Evolutionary conservation across 805 yeast species (phyloP), one percentile per base, ranked within the genome.

Genomic region (Isabelozyma pseudorhagii): DNA sequence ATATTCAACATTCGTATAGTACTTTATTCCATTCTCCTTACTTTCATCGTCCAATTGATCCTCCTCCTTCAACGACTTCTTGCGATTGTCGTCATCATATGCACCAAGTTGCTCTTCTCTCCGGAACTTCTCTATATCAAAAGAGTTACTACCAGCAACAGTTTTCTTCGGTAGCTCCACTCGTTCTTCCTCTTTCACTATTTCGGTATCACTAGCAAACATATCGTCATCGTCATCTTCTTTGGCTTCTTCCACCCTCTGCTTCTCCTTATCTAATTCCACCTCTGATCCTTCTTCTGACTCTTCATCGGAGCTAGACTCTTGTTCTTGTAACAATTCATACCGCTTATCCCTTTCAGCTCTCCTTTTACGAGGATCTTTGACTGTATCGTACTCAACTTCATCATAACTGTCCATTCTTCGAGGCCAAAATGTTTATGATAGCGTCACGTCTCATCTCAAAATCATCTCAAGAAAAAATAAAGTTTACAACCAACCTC

Each of bases 161-260:
- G 11, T 8, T 31, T 31, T 50, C 50, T 17, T 51, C 60, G 18
- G 55, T 56, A 50, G 61, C 64, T 28, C 67, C 42, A 48, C 25
- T 21, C 18, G 46, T 38, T 51, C 41, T 42, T 50, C 49, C 13
- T 29, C 44, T 31, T 46, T 36, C 15, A 31, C 54, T 54, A 15
- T 49, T 27, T 62, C 61, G 14, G 53, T 54, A 41, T 64, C 69
- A 50, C 69, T 64, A 2, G 75, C 78, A 59, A 69, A 72, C 75
- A 77, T 77, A 56, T 77, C 80, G 38, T 42, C 42, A 8, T 52
- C 51, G 15, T 47, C 46, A 5, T 42, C 46, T 9, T 44, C 49
- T 13, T 54, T 51, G 28, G 48, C 56, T 8, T 48, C 54, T 21
- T 21, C 25, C 25, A 2, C 25, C 6, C 25, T 21, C 25, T 2